Conservation (phyloP, 129 eudicot genomes). For the Kitagawia praeruptora region DNA sequence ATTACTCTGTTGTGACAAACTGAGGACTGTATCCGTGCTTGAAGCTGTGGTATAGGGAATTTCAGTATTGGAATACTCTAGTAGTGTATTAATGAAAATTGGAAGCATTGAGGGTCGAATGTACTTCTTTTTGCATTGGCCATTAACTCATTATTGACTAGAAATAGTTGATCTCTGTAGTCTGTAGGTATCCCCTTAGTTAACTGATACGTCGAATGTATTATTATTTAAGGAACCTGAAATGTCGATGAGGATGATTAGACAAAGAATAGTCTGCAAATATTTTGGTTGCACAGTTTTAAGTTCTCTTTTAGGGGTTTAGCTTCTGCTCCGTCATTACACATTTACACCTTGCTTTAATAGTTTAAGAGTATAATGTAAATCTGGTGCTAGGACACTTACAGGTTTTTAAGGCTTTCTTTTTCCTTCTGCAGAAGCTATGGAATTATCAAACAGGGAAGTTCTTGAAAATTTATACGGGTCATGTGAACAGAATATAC, state of each 20-base stretch:
- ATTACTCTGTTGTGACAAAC: neutral
- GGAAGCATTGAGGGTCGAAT: neutral
- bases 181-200: neutral
- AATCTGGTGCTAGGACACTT: neutral
- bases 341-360: neutral
- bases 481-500: conserved; percentile 62
- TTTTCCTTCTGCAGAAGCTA: conserved; percentile 52
- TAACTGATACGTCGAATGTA: neutral
- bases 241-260: no score
- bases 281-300: neutral
- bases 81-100: neutral
- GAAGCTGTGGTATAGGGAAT: neutral
- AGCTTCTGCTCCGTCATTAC: neutral
- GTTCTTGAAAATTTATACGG: conserved; percentile 64
- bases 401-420: neutral
- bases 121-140: neutral
- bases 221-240: neutral
- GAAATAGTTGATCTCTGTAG: neutral
- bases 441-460: conserved; percentile 77
- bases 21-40: neutral
- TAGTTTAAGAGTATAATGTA: neutral
- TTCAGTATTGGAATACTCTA: neutral
- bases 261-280: neutral
- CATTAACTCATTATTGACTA: neutral
- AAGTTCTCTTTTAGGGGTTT: neutral